Evolutionary conservation across 495 filamentous ascomycete species (phyloP), one percentile per base, ranked within the genome.

Genomic region (Trypethelium eluteriae): DNA sequence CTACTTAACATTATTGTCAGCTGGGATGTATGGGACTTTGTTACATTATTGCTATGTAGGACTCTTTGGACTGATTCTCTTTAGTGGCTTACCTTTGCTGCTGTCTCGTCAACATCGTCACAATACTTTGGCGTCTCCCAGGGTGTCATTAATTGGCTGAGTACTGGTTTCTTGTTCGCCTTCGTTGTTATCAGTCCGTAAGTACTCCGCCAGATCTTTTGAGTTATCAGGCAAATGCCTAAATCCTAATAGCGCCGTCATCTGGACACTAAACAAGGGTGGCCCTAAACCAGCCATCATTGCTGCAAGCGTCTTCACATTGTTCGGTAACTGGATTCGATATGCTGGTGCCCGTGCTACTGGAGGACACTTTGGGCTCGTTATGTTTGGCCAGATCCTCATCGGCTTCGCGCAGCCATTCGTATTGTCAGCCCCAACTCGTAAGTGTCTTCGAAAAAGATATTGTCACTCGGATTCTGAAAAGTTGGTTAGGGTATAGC

Each of bases 321-420:
- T 98, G 2, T 70, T 86, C 0, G 94, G 93, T 1, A 96, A 95
- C 78, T 96, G 93, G 92, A 86, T 98, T 70, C 88, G 94, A 67
- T 96, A 93, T 79, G 91, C 83, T 1, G 92, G 91, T 66, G 87
- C 90, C 3, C 82, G 82, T 70, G 80, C 84, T 1, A 77, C 79
- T 39, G 78, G 78, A 12, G 85, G 84, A 34, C 83, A 84, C 44
- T 96, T 90, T 70, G 86, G 88, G 10, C 81, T 89, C 32, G 88
- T 91, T 53, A 91, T 97, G 88, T 88, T 96, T 75, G 94, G 93
- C n/a, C 94, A 98, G 78, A 88, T 97, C 77, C 77, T 98, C 18
- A 90, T 88, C 46, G 94, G 94, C 0, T 79, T 96, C 9, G 88
- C 91, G 12, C 94, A 98, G 68, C 93, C 94, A 0, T 97, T 98